A percentile compares a stretch with the other conserved stretches of the same genome.
phyloP scores from a whole-genome alignment of 257 asterid genomes.

The Leonotis leonurus region DNA sequence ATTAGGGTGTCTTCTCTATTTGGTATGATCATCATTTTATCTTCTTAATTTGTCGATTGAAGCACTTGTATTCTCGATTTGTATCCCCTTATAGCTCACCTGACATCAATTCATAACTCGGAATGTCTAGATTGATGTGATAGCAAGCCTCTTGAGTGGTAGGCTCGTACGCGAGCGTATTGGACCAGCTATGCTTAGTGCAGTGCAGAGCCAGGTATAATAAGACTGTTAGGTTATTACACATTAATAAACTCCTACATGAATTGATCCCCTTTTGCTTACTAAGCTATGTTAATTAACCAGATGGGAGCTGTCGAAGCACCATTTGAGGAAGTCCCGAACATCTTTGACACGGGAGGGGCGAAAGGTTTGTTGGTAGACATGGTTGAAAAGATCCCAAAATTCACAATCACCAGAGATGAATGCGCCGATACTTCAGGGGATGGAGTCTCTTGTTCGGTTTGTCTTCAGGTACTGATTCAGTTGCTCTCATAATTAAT shows the following conservation, averaged over 20 bases:
- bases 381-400: slow-evolving; percentile 82
- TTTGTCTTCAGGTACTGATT: slow-evolving; percentile 78
- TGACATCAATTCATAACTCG: background rate
- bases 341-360: slow-evolving; percentile 88
- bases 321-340: slow-evolving; percentile 67
- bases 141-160: slow-evolving; percentile 87
- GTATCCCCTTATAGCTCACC: no score
- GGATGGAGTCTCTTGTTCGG: slow-evolving; percentile 84
- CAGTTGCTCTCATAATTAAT: background rate
- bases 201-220: slow-evolving; percentile 96
- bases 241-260: background rate
- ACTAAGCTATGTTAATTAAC: background rate
- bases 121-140: slow-evolving; percentile 75
- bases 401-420: slow-evolving; percentile 48
- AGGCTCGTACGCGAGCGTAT: slow-evolving; percentile 95
- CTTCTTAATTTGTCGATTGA: background rate
- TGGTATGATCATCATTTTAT: slow-evolving; percentile 37
- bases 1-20: slow-evolving; percentile 76
- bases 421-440: slow-evolving; percentile 63
- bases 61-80: slow-evolving; percentile 7
- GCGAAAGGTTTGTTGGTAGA: slow-evolving; percentile 82
- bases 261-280: background rate
- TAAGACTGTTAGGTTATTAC: background rate
- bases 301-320: slow-evolving; percentile 94
- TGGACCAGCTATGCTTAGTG: slow-evolving; percentile 99